Evolutionary conservation across 2,329 filamentous ascomycete species (phyloP).

Genomic region (Venturia effusa): DNA sequence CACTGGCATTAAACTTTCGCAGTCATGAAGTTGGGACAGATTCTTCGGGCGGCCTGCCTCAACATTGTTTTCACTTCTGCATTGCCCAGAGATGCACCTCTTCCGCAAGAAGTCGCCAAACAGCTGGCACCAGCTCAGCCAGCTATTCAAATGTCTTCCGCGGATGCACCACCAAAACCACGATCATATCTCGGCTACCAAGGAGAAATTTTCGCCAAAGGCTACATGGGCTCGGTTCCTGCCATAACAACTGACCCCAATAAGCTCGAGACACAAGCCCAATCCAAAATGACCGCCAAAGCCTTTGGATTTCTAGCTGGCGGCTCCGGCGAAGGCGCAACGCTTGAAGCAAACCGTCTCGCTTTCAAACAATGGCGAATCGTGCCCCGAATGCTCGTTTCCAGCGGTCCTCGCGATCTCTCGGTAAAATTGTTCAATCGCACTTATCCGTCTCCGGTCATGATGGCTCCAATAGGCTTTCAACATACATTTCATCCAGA

Average conservation of each 20-base stretch:
- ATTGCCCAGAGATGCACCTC: neutral
- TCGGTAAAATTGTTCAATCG: conserved; percentile 24
- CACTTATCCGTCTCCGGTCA: conserved; percentile 39
- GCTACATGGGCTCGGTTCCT: conserved; percentile 37
- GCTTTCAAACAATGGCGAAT: conserved; percentile 30
- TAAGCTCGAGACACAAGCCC: conserved; percentile 45
- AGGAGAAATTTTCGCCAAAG: conserved; percentile 39
- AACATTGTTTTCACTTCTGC: neutral
- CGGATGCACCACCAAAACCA: neutral
- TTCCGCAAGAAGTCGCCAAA: neutral
- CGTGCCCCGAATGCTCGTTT: conserved; percentile 29
- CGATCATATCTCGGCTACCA: neutral
- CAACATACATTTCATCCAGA: conserved; percentile 57
- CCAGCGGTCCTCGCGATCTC: conserved; percentile 19
- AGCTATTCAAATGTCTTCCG: neutral
- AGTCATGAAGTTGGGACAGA: neutral
- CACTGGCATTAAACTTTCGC: neutral
- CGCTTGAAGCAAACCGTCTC: conserved; percentile 25
- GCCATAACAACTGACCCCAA: conserved; percentile 49
- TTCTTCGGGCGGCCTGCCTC: neutral
- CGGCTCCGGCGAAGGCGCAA: conserved; percentile 26
- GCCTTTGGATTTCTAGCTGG: conserved; percentile 31
- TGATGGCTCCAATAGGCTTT: conserved; percentile 60
- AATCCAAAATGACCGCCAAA: conserved; percentile 22
- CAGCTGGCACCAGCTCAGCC: neutral